These are phyloP conservation scores for Torulaspora maleeae DNA, from an alignment of 805 yeast species.

Conservation along the genomic window DNA sequence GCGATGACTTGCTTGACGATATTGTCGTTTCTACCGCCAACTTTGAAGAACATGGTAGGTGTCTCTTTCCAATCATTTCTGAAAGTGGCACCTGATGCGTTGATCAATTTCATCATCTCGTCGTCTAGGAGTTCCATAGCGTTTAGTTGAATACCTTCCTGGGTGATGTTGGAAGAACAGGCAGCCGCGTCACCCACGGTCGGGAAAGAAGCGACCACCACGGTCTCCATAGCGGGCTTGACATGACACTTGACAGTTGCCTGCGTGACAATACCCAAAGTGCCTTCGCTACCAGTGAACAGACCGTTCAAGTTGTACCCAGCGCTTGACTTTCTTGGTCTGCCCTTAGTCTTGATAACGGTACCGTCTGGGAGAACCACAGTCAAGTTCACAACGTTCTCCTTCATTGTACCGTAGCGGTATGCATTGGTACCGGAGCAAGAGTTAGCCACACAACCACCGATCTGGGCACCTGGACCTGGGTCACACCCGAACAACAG, in stretches of 20 bases:
- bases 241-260: constrained; percentile 68
- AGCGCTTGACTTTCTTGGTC: constrained; percentile 75
- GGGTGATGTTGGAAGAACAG: constrained; percentile 57
- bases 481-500: constrained; percentile 71
- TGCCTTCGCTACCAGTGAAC: constrained; percentile 75
- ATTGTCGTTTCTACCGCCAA: constrained; percentile 48
- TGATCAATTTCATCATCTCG: constrained; percentile 64
- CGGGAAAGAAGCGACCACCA: constrained; percentile 66
- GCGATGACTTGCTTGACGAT: constrained; percentile 43
- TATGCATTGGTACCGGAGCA: constrained; percentile 81
- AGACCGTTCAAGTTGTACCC: constrained; percentile 76
- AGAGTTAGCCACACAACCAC: constrained; percentile 73
- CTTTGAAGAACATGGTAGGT: constrained; percentile 61
- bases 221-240: constrained; percentile 59
- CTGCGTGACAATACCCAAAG: constrained; percentile 73
- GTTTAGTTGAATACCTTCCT: constrained; percentile 60
- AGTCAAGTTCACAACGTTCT: constrained; percentile 61
- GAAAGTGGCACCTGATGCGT: constrained; percentile 48
- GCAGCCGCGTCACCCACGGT: constrained; percentile 65
- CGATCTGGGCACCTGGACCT: constrained; percentile 77
- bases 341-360: constrained; percentile 61
- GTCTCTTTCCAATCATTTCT: constrained; percentile 50
- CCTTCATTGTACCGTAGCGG: constrained; percentile 76
- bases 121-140: constrained; percentile 75
- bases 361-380: constrained; percentile 81